Conservation (phyloP, 73 alveolate species). For the Paraurostyla sp. region DNA sequence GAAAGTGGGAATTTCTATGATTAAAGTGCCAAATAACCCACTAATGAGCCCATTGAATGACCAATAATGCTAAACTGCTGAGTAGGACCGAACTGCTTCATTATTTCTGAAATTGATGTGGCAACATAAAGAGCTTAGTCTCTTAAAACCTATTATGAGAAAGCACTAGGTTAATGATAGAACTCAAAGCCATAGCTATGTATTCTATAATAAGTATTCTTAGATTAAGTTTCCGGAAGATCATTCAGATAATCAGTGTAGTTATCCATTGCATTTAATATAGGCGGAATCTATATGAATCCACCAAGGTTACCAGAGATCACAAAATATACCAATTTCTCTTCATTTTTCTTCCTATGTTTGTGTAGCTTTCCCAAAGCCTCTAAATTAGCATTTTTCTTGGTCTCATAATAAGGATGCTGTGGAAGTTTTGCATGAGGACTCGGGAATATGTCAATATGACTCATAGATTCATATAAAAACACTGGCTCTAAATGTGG, state of each 20-base stretch:
- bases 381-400: background rate
- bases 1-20: slow-evolving; percentile 16
- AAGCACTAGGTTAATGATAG: slow-evolving; percentile 48
- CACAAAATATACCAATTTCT: slow-evolving; percentile 1
- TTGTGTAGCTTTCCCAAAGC: background rate
- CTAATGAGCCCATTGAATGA: slow-evolving; percentile 55
- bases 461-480: background rate
- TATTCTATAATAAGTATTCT: background rate
- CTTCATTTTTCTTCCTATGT: background rate
- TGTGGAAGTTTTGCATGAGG: background rate
- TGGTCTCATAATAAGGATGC: slow-evolving; percentile 9
- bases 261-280: slow-evolving; percentile 30
- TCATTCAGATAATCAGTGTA: slow-evolving; percentile 37
- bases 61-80: slow-evolving; percentile 5
- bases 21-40: slow-evolving; percentile 14
- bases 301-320: slow-evolving; percentile 53
- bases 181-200: slow-evolving; percentile 39
- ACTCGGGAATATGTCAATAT: background rate
- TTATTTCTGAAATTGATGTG: background rate
- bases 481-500: background rate
- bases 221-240: background rate
- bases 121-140: slow-evolving; percentile 47
- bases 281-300: slow-evolving; percentile 28
- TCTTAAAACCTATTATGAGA: background rate
- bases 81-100: background rate